phyloP scores from a whole-genome alignment of 805 yeast genomes.

The Ogataea pini region DNA sequence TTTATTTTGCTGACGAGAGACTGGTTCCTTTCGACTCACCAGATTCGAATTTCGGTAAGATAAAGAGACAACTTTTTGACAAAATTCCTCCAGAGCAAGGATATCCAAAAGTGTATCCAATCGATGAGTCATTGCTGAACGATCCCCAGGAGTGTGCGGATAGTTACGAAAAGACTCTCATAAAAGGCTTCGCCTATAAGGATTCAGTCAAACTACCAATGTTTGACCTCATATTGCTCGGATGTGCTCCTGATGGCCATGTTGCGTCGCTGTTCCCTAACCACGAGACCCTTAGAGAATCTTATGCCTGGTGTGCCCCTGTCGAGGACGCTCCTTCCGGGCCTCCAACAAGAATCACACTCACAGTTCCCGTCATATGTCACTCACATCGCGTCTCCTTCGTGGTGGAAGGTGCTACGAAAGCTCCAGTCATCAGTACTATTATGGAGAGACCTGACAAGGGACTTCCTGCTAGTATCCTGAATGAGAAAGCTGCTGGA shows the following conservation, averaged over 20 bases:
- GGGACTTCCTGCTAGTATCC: constrained; percentile 90
- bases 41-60: constrained; percentile 88
- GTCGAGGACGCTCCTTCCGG: constrained; percentile 90
- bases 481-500: constrained; percentile 96
- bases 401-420: constrained; percentile 94
- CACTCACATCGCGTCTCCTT: constrained; percentile 91
- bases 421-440: constrained; percentile 86
- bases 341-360: constrained; percentile 80
- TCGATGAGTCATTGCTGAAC: constrained; percentile 70
- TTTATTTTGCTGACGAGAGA: constrained; percentile 95
- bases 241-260: constrained; percentile 99
- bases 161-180: constrained; percentile 80
- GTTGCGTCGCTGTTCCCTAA: constrained; percentile 95
- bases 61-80: constrained; percentile 81
- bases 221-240: constrained; percentile 87
- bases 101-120: constrained; percentile 76
- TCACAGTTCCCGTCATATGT: constrained; percentile 91
- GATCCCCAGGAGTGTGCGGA: constrained; percentile 95
- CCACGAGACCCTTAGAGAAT: constrained; percentile 84
- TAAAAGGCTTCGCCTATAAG: constrained; percentile 90
- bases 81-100: constrained; percentile 50
- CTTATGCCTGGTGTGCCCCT: constrained; percentile 93
- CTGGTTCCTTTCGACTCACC: constrained; percentile 82
- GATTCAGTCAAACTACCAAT: constrained; percentile 94
- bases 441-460: constrained; percentile 97